Evolutionary conservation across 768 basidiomycete species (phyloP), one percentile per base, ranked within the genome.

Genomic region (Pisolithus tinctorius): DNA sequence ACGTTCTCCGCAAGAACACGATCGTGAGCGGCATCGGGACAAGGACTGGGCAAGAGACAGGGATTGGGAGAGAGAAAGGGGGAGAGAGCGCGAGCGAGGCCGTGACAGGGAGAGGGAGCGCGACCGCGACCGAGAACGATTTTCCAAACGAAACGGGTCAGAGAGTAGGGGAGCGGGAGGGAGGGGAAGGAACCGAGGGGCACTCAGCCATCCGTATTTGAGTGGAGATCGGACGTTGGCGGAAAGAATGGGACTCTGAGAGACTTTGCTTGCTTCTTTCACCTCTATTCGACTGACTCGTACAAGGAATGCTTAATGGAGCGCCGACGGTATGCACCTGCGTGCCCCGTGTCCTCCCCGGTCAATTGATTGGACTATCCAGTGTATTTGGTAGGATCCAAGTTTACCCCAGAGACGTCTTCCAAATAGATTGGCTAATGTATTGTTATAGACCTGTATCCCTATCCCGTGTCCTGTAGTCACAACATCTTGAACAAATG

Each of bases 161-260:
- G 71, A 71, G 53, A 65, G 71, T 1, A 68, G 74, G 41, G 66
- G 42, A 8, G 25, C 20, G 3, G 42, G 20, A 14, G 42, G 42
- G 42, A 45, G 27, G 43, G 43, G 1, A 26, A 25, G 74, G 63
- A 60, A 59, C 50, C 71, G 63, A 52, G 66, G 62, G 55, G 53
- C 65, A 52, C 69, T 69, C 56, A 68, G 72, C 43, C 67, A 67
- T 37, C 50, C 64, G 29, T 69, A 69, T 37, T 56, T 61, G 43
- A 57, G 64, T 55, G 73, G 72, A 42, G 84, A 86, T 74, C 87
- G 88, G 79, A 87, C 88, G 74, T 82, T 91, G 74, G 85, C 83
- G 67, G 86, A 90, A 69, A 74, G 88, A 62, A 79, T 91, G 83
- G 88, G 88, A 67, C 75, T 88, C 40, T 87, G 69, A 77, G 69